These are phyloP conservation scores for Stephania japonica DNA, from an alignment of 164 flowering plant species.

Conservation along the genomic window DNA sequence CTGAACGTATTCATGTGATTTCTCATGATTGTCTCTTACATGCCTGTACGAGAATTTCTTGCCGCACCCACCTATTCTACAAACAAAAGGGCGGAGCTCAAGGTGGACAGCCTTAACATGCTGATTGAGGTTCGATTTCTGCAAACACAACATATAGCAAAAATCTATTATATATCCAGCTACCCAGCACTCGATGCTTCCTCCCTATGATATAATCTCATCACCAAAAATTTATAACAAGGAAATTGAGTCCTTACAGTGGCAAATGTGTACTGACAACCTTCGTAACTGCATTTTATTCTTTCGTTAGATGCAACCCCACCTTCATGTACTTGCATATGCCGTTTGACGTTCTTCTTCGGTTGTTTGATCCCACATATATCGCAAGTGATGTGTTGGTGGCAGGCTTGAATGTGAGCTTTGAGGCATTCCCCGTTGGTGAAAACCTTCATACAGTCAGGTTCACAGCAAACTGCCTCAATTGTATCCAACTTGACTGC, in stretches of 20 bases:
- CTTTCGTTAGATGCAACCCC: constrained; percentile 17
- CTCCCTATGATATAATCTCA: not conserved
- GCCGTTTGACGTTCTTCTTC: constrained; percentile 71
- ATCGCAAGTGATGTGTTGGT: constrained; percentile 56
- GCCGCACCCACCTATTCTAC: constrained; percentile 58
- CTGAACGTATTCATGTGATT: constrained; percentile 38
- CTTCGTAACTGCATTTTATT: constrained; percentile 47
- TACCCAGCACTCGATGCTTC: too few species aligned
- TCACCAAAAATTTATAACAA: not conserved
- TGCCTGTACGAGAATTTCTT: constrained; percentile 64
- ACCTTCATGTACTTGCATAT: constrained; percentile 39
- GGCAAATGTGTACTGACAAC: constrained; percentile 52
- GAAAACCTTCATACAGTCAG: constrained; percentile 67
- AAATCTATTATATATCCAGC: not conserved
- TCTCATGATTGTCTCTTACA: constrained; percentile 83
- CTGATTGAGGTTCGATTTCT: constrained; percentile 71
- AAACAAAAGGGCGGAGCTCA: constrained; percentile 45
- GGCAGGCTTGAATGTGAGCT: constrained; percentile 56
- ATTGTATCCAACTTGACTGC: constrained; percentile 66
- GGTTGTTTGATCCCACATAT: constrained; percentile 67
- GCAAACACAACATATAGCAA: constrained; percentile 12
- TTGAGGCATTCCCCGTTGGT: constrained; percentile 58
- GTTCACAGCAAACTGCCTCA: constrained; percentile 71
- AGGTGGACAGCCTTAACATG: constrained; percentile 78
- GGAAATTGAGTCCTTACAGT: constrained; percentile 38